Base-by-base conservation (phyloP, 148 eudicot species). In the Suaeda aralocaspica region DNA sequence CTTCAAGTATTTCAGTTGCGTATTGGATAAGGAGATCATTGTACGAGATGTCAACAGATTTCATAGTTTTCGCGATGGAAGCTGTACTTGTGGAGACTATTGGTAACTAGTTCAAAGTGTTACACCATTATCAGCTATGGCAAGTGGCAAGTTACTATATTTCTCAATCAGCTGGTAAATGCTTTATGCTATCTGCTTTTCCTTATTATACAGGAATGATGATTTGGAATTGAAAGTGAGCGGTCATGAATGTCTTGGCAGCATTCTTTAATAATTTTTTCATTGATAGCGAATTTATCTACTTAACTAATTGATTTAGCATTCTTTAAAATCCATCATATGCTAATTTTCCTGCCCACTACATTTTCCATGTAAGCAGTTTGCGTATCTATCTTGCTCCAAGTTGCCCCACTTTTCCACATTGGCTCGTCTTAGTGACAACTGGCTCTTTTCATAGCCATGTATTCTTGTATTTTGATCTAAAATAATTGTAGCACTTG, bases 21-120 rank as follows among this genome's bases (percentile, higher is more conserved):
- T 85, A 70, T 76, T 77, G 48, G 80, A 81, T 34, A 87, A 82
- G 80, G 92, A 87, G 80, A 85, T 89, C 57, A 82, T 86, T 65
- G 87, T 83, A 65, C 77, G 91, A 67, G 89, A 85, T 80, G 86
- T 78, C 68, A 88, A 80, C 68, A 78, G 95, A 72, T 89, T 83
- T 69, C 95, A 89, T 72, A 77, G 74, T 56, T 89, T 89, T 75
- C 58, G 63, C 18, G 73, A 83, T 73, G 89, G 89, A 29, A 80
- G 65, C 57, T 89, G 95, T 64, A 78, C 67, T 62, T 89, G 95
- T 74, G 80, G 85, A 72, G 95, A 87, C 82, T 78, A 70, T 60
- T 85, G 92, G 89, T 87, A 65, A 79, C 34, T 30, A 26, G 31
- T 25, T 26, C 50, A 33, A 36, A 25, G 28, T 56, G 42, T 16